Evolutionary conservation across 2,329 filamentous ascomycete genomes (phyloP), one percentile per base, ranked within the genome.

Genomic region (Endoconidiophora laricicola): DNA sequence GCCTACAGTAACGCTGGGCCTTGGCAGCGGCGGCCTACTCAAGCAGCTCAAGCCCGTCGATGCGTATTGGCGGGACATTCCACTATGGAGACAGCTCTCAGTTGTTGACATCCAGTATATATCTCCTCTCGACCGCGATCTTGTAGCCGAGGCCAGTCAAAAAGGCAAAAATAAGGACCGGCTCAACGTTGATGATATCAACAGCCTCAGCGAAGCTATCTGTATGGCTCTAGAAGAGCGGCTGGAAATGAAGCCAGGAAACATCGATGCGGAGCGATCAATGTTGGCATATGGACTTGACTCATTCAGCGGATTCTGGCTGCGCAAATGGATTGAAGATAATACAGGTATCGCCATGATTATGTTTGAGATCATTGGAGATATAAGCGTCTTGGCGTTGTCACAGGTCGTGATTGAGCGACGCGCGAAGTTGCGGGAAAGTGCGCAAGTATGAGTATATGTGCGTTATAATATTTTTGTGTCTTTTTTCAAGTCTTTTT

Each of bases 1-100:
- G 0, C 55, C 69, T 0, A 72, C 74, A 54, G 58, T 76, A 16
- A 62, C 72, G n/a, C 66, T 72, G 18, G 70, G 72, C 5, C 67
- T 74, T 10, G 72, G 73, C 9, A 75, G 72, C 0, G 73, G 73
- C 16, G 73, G 73, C 0, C 62, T 76, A 14, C 65, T 72, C 10
- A 60, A 60, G 4, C 73, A 76, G 55, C 76, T 74, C 57, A 62
- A 67, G 48, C 68, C 70, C 0, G 62, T 66, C 0, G 72, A 76
- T 53, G 71, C 73, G 1, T 76, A 73, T 59, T 76, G 72, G 72
- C 64, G 69, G 7, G 66, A 65, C 4, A 33, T 33, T 33, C 26
- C 26, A 33, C 12, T 33, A 10, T 33, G 26, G 26, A 6, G 6
- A 9, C 26, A 68, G 48, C 64, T 77, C 42, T 69, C 70, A 52